These are phyloP conservation scores for Kernera saxatilis DNA, from an alignment of 345 rosid species.

Conservation along the genomic window DNA sequence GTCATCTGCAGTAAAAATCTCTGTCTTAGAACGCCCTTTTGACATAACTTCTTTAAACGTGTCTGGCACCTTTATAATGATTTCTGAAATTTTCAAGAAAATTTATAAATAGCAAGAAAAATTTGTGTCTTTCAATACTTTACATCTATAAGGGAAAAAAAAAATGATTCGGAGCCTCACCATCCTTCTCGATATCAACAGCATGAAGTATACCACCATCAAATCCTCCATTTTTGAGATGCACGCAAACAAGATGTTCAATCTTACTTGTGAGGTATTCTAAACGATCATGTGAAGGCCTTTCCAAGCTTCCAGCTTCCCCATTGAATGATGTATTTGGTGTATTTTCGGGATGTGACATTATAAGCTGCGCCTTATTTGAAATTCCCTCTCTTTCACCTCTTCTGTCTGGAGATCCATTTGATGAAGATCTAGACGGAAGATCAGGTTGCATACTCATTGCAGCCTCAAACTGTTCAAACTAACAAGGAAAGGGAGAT, in stretches of 20 bases:
- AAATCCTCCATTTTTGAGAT: constrained; percentile 81
- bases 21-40: constrained; percentile 62
- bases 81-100: constrained; percentile 46
- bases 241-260: constrained; percentile 84
- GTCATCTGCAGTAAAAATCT: constrained; percentile 73
- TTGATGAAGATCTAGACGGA: constrained; percentile 47
- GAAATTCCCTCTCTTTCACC: constrained; percentile 53
- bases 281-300: constrained; percentile 61
- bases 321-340: constrained; percentile 34
- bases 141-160: neutral
- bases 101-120: constrained; percentile 4
- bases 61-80: constrained; percentile 85
- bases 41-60: constrained; percentile 58
- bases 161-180: constrained; percentile 41
- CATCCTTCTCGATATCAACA: constrained; percentile 68
- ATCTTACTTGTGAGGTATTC: constrained; percentile 62
- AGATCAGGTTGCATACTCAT: constrained; percentile 52
- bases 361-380: constrained; percentile 51
- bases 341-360: constrained; percentile 40
- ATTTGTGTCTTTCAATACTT: neutral
- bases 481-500: neutral
- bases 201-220: constrained; percentile 78
- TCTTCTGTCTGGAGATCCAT: constrained; percentile 62
- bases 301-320: constrained; percentile 46
- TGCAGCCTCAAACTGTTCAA: constrained; percentile 23